Evolutionary conservation across 441 rosid species (phyloP), one percentile per base, ranked within the genome.

Genomic region (Brassica hybrid): DNA sequence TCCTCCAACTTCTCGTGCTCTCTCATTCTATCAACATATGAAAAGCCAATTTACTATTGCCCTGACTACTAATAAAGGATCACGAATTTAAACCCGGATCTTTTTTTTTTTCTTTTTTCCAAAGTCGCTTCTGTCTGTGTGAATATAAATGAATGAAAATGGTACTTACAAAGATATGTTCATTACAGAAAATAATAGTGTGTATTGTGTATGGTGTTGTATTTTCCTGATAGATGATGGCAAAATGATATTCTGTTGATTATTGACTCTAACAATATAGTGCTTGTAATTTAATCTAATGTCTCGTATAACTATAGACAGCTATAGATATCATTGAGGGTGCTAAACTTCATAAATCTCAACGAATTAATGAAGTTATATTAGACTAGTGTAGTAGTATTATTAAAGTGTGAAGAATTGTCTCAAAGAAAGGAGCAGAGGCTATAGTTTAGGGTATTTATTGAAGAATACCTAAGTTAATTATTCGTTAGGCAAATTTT

Each of bases 1-100:
- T 71, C 59, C 72, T 65, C 61, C 67, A 64, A 25, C 52, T 9
- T 71, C 11, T 43, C 67, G 54, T 71, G 41, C 61, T 56, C 75
- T 57, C 61, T 58, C 75, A 56, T 38, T 54, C 41, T 64, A 16
- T 41, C 78, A 67, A 48, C 50, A 17, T 58, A 59, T 19, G 59
- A 67, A 67, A 56, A 23, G 32, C 43, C 27, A 59, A 59, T 0
- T 23, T 23, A 59, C 17, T 59, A 23, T 59, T 59, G 16, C 4
- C 34, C 8, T 58, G 63, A 58, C 63, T 8, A 23, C 43, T 23
- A 25, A 38, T 16, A 58, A 66, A 27, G 7, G 59, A 18, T 16
- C 52, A 27, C 18, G 16, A 41, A 8, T n/a, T 66, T 65, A 6
- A 7, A 66, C 57, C 19, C 14, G 17, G n/a, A 59, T 23, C 7